phyloP scores from a whole-genome alignment of 139 green algal species.

The Nannochloris sp. region DNA sequence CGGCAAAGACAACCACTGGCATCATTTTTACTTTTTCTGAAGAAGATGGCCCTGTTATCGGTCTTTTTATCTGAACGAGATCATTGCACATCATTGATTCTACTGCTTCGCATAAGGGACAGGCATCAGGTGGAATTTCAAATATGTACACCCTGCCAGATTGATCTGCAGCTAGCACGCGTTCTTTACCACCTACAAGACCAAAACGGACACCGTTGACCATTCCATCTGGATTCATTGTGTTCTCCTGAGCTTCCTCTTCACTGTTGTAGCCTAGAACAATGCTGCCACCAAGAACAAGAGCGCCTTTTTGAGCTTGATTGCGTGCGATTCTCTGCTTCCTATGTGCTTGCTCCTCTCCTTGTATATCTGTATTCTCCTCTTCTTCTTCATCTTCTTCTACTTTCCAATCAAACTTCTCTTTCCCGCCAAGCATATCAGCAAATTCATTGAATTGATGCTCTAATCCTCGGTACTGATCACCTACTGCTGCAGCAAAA shows the following conservation, averaged over 20 bases:
- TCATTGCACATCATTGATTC: background rate
- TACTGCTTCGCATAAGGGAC: too few relatives aligned
- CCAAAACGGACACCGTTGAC: slow-evolving; percentile 25
- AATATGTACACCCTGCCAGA: slow-evolving; percentile 13
- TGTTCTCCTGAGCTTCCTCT: too few relatives aligned
- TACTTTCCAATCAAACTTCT: background rate
- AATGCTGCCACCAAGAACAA: too few relatives aligned
- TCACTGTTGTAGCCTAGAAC: too few relatives aligned
- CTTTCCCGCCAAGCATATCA: background rate
- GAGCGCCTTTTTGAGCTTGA: too few relatives aligned
- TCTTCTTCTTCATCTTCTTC: background rate
- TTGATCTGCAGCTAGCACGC: slow-evolving; percentile 17
- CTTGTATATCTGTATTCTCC: too few relatives aligned
- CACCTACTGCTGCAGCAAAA: background rate
- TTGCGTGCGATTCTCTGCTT: too few relatives aligned
- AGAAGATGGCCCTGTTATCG: background rate
- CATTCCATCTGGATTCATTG: too few relatives aligned
- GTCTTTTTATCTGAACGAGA: too few relatives aligned
- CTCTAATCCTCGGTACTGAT: background rate
- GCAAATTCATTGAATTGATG: background rate
- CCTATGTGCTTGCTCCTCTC: too few relatives aligned
- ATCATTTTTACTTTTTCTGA: background rate
- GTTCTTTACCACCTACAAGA: slow-evolving; percentile 4
- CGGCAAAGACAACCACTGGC: background rate
- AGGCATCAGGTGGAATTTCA: slow-evolving; percentile 1